Evolutionary conservation across 2,329 filamentous ascomycete species (phyloP), one percentile per base, ranked within the genome.

Genomic region (Penicillium sp.): DNA sequence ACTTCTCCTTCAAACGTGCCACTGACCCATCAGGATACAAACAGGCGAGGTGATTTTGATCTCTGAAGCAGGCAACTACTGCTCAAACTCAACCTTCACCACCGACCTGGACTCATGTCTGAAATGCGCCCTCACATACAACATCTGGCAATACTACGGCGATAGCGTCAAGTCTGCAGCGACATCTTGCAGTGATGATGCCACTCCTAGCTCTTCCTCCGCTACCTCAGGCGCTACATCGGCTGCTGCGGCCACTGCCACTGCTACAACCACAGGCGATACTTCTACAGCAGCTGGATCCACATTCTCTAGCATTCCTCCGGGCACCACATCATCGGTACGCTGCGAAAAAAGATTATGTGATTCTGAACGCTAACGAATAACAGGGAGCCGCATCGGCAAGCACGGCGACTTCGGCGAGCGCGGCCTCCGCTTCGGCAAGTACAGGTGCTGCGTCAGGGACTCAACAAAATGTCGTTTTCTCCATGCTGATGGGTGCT

Each of bases 91-190:
- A 1, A 68, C 62, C n/a, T 67, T 64, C 58, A 67, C 57, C 8
- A 57, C 62, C 4, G 51, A 63, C 14, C 59, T 72, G n/a, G 54
- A 58, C 11, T 64, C 53, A 5, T 72, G 70, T 58, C 70, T 80
- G 27, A 64, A 75, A 44, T 81, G 78, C 53, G 77, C 77, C 40
- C 56, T 72, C 31, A 62, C 72, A 18, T 74, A 71, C 48, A 65
- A 78, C 29, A 77, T 80, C 59, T 80, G 77, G 77, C 60, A 71
- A 41, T 70, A 73, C 55, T 80, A 81, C 46, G 73, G 76, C 14
- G 52, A 59, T 16, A 66, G 69, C 9, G 72, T 81, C 18, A 56
- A 60, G 16, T 59, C 60, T 1, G 75, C 73, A 21, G 77, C 77
- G 11, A 56, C 68, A 14, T 50, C 53, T 13, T 68, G 61, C 8